Percentiles rank a stretch among this genome's conserved stretches.
Conservation (phyloP, 2,329 filamentous ascomycete genomes). For the Neopestalotiopsis clavispora region DNA sequence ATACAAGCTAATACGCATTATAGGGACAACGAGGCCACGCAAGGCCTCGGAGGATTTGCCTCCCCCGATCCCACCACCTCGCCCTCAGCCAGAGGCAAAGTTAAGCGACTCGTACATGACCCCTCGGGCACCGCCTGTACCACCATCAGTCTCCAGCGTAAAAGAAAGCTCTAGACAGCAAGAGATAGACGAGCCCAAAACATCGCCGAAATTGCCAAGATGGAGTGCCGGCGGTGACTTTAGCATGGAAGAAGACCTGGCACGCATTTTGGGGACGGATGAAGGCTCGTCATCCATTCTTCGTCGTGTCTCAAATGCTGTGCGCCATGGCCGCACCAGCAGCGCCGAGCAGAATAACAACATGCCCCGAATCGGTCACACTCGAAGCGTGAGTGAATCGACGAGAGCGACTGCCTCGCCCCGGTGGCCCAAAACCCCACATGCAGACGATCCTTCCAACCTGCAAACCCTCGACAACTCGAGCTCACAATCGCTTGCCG, state of each 20-base stretch:
- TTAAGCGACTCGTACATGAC: constrained; percentile 61
- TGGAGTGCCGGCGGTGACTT: constrained; percentile 86
- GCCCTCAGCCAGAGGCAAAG: constrained; percentile 44
- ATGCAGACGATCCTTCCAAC: constrained; percentile 57
- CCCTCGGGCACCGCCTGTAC: constrained; percentile 59
- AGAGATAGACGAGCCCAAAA: constrained; percentile 50
- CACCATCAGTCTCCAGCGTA: constrained; percentile 47
- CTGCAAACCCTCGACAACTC: constrained; percentile 65
- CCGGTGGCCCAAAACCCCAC: constrained; percentile 73
- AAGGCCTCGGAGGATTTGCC: constrained; percentile 29
- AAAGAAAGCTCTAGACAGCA: constrained; percentile 52
- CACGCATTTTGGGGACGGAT: constrained; percentile 81
- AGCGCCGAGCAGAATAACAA: constrained; percentile 67
- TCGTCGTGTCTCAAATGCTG: constrained; percentile 88
- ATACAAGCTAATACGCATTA: neutral
- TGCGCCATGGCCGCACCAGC: constrained; percentile 88
- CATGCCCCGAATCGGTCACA: constrained; percentile 53
- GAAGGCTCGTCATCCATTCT: constrained; percentile 81
- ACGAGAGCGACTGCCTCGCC: constrained; percentile 67
- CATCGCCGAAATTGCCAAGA: constrained; percentile 71
- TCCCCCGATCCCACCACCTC: constrained; percentile 31
- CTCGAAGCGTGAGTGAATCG: constrained; percentile 70
- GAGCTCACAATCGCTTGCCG: constrained; percentile 71
- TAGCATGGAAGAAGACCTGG: constrained; percentile 95
- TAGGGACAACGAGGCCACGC: constrained; percentile 22